Percentiles rank a stretch among this genome's conserved stretches.
phyloP scores from a whole-genome alignment of 805 yeast species.

The Ogataea zsoltii region DNA sequence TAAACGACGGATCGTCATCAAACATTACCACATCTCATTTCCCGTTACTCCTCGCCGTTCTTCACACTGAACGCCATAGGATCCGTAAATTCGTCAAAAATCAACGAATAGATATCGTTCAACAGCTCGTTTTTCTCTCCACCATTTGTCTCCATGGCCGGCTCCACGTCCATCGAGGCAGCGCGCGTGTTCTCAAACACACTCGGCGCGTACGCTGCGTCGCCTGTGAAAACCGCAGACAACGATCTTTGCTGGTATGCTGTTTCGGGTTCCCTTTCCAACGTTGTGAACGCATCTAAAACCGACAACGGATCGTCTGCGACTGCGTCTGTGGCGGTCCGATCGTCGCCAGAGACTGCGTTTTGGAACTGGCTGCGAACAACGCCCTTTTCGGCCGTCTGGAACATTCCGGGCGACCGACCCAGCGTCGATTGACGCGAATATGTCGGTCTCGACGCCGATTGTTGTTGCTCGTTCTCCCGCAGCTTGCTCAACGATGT shows the following conservation, averaged over 20 bases:
- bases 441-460: background rate
- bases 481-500: slow-evolving; percentile 12
- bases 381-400: no score
- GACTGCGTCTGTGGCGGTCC: no score
- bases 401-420: no score
- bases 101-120: slow-evolving; percentile 45
- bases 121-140: slow-evolving; percentile 33
- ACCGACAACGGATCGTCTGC: slow-evolving; percentile 18
- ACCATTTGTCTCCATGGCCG: slow-evolving; percentile 2
- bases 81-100: slow-evolving; percentile 45
- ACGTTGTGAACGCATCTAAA: slow-evolving; percentile 17
- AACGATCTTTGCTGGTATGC: background rate
- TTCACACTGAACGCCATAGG: slow-evolving; percentile 34
- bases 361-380: no score
- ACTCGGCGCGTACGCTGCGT: background rate
- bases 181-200: background rate
- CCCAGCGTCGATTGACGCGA: slow-evolving; percentile 4
- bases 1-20: background rate
- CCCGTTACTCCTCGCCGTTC: slow-evolving; percentile 1
- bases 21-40: no score
- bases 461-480: background rate
- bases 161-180: background rate
- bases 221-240: slow-evolving; percentile 1
- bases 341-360: no score
- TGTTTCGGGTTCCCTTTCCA: slow-evolving; percentile 4